A percentile compares a stretch with the other conserved stretches of the same genome.
Evolutionary conservation across 2,329 filamentous ascomycete genomes (phyloP).

Genomic region (Lecanicillium sp.): DNA sequence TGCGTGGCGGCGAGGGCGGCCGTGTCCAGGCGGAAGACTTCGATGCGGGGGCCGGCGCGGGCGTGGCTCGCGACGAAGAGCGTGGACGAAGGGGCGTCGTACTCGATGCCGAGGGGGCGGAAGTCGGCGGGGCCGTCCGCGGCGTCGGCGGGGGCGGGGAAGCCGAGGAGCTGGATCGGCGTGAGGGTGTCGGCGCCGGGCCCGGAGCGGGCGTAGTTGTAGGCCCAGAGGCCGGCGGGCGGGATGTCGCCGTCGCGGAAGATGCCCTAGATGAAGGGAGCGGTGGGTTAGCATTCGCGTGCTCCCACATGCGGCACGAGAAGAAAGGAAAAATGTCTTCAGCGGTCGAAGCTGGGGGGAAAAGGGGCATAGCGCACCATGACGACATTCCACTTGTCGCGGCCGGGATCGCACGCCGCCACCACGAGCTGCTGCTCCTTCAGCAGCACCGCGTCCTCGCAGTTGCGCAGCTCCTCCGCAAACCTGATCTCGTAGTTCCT

Average conservation of each 20-base stretch:
- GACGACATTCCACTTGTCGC: constrained; percentile 36
- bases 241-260: constrained; percentile 17
- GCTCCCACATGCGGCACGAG: background rate
- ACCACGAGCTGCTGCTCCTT: constrained; percentile 31
- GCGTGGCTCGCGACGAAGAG: constrained; percentile 35
- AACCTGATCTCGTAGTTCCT: constrained; percentile 28
- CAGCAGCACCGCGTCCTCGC: constrained; percentile 34
- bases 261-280: constrained; percentile 20
- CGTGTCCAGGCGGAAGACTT: constrained; percentile 34
- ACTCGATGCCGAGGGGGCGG: constrained; percentile 35
- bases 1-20: constrained; percentile 28
- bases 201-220: constrained; percentile 27
- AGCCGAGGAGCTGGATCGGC: constrained; percentile 19
- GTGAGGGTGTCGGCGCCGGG: constrained; percentile 18
- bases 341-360: background rate
- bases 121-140: constrained; percentile 30
- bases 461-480: constrained; percentile 31
- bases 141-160: constrained; percentile 18
- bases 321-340: background rate
- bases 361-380: constrained; percentile 25
- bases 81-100: constrained; percentile 27
- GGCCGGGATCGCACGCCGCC: constrained; percentile 32
- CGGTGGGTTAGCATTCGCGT: background rate
- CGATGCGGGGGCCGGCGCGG: constrained; percentile 29
- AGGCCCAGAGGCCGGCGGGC: constrained; percentile 30